phyloP scores from a whole-genome alignment of 2,329 filamentous ascomycete genomes.

The Alternaria gansuensis region DNA sequence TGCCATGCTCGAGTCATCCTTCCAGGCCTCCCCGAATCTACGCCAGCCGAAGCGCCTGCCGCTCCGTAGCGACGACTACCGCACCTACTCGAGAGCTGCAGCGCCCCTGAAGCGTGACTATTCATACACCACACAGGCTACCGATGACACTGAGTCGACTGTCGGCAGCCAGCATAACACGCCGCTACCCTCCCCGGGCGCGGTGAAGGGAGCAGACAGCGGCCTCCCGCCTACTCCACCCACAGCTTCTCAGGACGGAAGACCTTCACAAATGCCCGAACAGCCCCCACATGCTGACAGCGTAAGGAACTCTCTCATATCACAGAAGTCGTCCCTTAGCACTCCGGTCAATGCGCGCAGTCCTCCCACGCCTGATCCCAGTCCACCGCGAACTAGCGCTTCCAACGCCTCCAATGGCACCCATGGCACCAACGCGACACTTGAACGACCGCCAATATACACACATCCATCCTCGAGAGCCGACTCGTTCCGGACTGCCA shows the following conservation, averaged over 20 bases:
- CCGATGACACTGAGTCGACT: constrained; percentile 41
- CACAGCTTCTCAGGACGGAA: constrained; percentile 49
- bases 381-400: constrained; percentile 45
- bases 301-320: constrained; percentile 51
- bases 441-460: constrained; percentile 41
- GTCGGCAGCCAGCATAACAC: constrained; percentile 39
- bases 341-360: constrained; percentile 56
- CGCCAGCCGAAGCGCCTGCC: constrained; percentile 41
- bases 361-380: constrained; percentile 52
- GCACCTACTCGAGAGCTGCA: constrained; percentile 34
- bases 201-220: constrained; percentile 41
- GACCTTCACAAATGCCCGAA: constrained; percentile 33
- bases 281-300: constrained; percentile 53
- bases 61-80: constrained; percentile 40
- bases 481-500: constrained; percentile 59
- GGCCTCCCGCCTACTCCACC: constrained; percentile 59
- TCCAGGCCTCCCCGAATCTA: constrained; percentile 38
- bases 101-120: constrained; percentile 33
- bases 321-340: constrained; percentile 52
- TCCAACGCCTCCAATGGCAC: constrained; percentile 30
- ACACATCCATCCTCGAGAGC: constrained; percentile 55
- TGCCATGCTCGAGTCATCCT: constrained; percentile 46
- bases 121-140: constrained; percentile 38
- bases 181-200: constrained; percentile 41
- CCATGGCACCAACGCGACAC: constrained; percentile 9